Conservation (phyloP, 306 rosid genomes). For the Quercus cerris region DNA sequence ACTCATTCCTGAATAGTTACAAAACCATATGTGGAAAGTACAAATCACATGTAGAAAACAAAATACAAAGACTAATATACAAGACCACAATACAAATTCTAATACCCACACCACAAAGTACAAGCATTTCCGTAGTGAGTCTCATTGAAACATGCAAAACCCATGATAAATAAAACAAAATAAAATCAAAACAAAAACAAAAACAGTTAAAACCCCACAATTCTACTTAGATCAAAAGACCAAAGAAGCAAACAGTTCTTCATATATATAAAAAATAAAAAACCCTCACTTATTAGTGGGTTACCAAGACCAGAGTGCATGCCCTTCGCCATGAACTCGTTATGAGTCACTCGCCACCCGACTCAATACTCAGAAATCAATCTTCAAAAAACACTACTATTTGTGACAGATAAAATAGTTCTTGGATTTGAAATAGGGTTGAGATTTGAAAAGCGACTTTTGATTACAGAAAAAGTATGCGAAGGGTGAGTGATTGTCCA, state of each 20-base stretch:
- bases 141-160: not conserved
- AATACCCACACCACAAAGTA: not conserved
- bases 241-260: not conserved
- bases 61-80: too few species aligned
- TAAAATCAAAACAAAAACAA: not conserved
- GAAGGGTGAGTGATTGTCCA: not conserved
- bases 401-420: not conserved
- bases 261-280: too few species aligned
- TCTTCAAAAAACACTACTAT: not conserved
- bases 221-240: not conserved
- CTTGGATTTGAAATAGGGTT: not conserved
- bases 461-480: not conserved
- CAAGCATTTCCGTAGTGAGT: not conserved
- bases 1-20: too few species aligned
- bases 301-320: constrained; percentile 31
- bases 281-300: constrained; percentile 26
- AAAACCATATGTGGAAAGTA: too few species aligned
- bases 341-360: not conserved
- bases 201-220: not conserved
- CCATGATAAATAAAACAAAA: not conserved
- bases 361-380: not conserved
- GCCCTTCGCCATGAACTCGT: constrained; percentile 35
- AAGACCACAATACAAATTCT: too few species aligned
- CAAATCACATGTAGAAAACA: too few species aligned
- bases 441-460: too few species aligned